phyloP scores from a whole-genome alignment of 208 protist genomes.

The Angomonas desouzai region DNA sequence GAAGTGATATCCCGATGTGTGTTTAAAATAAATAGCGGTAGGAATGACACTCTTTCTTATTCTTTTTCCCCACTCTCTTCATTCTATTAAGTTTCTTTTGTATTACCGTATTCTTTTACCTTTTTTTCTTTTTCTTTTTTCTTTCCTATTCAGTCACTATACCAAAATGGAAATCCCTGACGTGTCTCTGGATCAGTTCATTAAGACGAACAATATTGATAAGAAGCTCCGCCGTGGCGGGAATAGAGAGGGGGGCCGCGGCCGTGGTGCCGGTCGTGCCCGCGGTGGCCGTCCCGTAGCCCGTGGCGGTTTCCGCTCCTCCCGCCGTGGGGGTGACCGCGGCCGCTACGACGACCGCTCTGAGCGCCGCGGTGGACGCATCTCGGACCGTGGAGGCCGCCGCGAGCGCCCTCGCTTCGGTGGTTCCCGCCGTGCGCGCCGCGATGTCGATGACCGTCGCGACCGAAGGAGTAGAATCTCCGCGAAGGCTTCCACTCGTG shows the following conservation, averaged over 20 bases:
- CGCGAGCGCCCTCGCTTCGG: slow-evolving; percentile 16
- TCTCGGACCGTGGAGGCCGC: slow-evolving; percentile 19
- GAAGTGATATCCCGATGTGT: too few relatives aligned
- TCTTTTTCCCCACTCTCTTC: slow-evolving; percentile 12
- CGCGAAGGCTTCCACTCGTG: slow-evolving; percentile 49
- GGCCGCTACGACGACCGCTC: slow-evolving; percentile 1
- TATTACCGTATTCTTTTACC: neutral
- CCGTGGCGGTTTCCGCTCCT: slow-evolving; percentile 6
- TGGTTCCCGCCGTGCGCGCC: slow-evolving; percentile 8
- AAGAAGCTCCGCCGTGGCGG: slow-evolving; percentile 37
- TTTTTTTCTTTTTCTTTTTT: slow-evolving; percentile 15
- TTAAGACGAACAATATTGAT: slow-evolving; percentile 86
- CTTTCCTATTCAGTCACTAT: neutral
- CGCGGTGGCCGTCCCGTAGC: slow-evolving; percentile 6
- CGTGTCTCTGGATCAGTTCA: slow-evolving; percentile 74
- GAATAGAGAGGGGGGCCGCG: slow-evolving; percentile 15
- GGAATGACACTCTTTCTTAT: neutral
- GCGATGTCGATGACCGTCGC: slow-evolving; percentile 14
- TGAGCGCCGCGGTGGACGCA: slow-evolving; percentile 17
- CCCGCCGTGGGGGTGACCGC: slow-evolving; percentile 7
- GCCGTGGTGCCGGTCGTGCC: slow-evolving; percentile 16
- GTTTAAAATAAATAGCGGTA: neutral
- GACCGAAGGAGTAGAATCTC: slow-evolving; percentile 23
- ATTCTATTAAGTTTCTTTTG: too few relatives aligned
- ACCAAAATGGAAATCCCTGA: slow-evolving; percentile 78